phyloP scores from a whole-genome alignment of 2,329 filamentous ascomycete genomes.

The Boeremia lycopersici region DNA sequence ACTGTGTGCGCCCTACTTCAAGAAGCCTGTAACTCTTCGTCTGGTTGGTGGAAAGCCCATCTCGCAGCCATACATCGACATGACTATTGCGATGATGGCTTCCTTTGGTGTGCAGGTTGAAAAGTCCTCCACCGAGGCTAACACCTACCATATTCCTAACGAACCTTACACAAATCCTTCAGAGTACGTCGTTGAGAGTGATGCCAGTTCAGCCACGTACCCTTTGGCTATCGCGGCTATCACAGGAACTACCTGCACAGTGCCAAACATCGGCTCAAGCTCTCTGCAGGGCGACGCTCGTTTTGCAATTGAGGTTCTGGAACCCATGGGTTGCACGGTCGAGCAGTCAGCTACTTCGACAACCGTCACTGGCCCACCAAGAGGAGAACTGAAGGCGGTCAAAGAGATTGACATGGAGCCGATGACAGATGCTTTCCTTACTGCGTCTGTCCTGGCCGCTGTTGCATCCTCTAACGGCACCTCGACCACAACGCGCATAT shows the following conservation, averaged over 20 bases:
- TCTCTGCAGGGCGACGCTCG: conserved; percentile 94
- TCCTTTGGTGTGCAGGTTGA: conserved; percentile 84
- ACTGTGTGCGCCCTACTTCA: conserved; percentile 96
- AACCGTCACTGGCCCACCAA: conserved; percentile 85
- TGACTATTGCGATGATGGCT: conserved; percentile 98
- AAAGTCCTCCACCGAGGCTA: conserved; percentile 75
- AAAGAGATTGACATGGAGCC: conserved; percentile 95
- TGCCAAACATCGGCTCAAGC: conserved; percentile 91
- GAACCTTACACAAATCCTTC: conserved; percentile 81
- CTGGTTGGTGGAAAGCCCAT: conserved; percentile 97
- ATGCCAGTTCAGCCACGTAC: conserved; percentile 97
- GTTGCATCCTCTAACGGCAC: conserved; percentile 74
- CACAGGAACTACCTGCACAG: conserved; percentile 91
- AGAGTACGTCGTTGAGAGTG: conserved; percentile 92
- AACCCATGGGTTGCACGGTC: conserved; percentile 92
- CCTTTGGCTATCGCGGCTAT: conserved; percentile 93
- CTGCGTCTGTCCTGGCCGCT: conserved; percentile 89
- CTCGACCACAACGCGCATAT: conserved; percentile 76
- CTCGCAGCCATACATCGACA: conserved; percentile 96
- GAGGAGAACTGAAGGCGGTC: conserved; percentile 75
- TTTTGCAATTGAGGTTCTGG: conserved; percentile 87
- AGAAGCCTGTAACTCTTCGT: conserved; percentile 86
- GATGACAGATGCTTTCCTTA: conserved; percentile 98
- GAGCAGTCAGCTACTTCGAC: conserved; percentile 84
- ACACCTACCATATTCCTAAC: conserved; percentile 93